Evolutionary conservation across 257 asterid species (phyloP).

Genomic region (Ajuga chamaepitys): DNA sequence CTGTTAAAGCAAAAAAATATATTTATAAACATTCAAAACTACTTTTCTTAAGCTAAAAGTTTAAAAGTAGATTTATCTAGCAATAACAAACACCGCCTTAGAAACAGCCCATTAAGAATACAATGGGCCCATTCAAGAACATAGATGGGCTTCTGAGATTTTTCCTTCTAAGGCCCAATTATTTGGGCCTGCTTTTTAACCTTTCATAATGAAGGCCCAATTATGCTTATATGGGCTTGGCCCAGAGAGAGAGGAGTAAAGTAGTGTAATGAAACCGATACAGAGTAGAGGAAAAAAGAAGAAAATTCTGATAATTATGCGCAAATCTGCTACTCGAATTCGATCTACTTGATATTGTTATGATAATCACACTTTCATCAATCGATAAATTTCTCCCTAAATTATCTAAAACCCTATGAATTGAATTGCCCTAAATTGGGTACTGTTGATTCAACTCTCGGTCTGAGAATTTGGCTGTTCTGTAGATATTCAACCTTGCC

Average conservation of each 20-base stretch:
- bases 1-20: no score
- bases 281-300: neutral
- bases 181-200: no score
- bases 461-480: slow-evolving; percentile 28
- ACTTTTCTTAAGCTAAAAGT: no score
- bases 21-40: no score
- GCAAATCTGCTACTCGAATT: neutral
- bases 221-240: no score
- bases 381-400: neutral
- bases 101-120: no score
- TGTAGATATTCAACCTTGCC: slow-evolving; percentile 20
- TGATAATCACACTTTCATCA: neutral
- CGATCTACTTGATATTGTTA: neutral
- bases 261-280: neutral
- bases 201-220: no score
- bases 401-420: slow-evolving; percentile 12
- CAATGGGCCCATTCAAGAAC: neutral
- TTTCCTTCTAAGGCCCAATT: no score
- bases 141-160: neutral
- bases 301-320: neutral
- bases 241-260: neutral
- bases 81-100: no score
- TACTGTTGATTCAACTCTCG: slow-evolving; percentile 11
- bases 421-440: neutral
- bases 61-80: no score